phyloP scores from a whole-genome alignment of 2,329 filamentous ascomycete species.

The Ophiostoma quercus region DNA sequence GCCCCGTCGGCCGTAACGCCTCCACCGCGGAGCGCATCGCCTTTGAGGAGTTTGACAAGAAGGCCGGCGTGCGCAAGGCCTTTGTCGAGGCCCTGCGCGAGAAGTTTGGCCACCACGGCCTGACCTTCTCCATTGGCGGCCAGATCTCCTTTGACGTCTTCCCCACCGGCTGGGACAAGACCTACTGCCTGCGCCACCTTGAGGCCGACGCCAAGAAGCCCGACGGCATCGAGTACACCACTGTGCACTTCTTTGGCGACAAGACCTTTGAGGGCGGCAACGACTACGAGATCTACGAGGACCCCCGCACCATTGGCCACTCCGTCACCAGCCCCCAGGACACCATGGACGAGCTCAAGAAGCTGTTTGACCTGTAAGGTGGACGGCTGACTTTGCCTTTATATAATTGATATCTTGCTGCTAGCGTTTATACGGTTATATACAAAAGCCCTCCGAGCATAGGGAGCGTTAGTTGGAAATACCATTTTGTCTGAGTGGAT shows the following conservation, averaged over 20 bases:
- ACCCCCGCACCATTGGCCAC: slow-evolving; percentile 78
- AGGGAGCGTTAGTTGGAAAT: not conserved
- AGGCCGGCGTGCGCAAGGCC: slow-evolving; percentile 67
- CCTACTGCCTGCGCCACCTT: slow-evolving; percentile 85
- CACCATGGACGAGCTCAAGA: slow-evolving; percentile 71
- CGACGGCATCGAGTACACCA: slow-evolving; percentile 71
- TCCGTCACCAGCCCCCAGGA: slow-evolving; percentile 76
- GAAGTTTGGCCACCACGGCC: slow-evolving; percentile 73
- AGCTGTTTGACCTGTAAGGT: slow-evolving; percentile 61
- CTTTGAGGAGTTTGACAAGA: slow-evolving; percentile 75
- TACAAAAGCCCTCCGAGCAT: not conserved
- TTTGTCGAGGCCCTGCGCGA: slow-evolving; percentile 74
- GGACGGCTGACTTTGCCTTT: not conserved
- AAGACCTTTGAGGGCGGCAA: slow-evolving; percentile 90
- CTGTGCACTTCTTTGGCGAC: slow-evolving; percentile 96
- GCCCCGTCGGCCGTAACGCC: slow-evolving; percentile 81
- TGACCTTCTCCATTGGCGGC: slow-evolving; percentile 92
- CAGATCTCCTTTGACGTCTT: slow-evolving; percentile 99
- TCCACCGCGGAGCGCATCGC: slow-evolving; percentile 72
- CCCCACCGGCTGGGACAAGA: slow-evolving; percentile 97
- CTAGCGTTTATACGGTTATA: not conserved
- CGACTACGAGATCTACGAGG: slow-evolving; percentile 88
- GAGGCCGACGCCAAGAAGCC: slow-evolving; percentile 69
- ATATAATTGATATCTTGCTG: not conserved
- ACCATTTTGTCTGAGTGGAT: not conserved